Base-by-base conservation (phyloP, 345 rosid genomes). In the Physaria fendleri region DNA sequence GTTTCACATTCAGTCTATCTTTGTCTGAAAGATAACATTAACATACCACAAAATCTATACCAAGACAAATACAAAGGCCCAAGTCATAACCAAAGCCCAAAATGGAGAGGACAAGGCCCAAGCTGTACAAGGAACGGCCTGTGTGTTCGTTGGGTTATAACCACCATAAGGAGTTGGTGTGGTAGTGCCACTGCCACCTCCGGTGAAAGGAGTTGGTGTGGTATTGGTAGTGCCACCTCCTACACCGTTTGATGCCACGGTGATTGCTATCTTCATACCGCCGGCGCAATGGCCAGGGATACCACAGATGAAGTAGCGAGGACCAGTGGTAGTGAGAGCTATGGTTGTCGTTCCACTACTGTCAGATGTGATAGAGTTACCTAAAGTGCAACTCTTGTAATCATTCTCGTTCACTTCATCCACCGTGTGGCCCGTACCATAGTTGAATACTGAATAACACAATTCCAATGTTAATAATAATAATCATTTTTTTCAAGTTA, bases 221-320 rank as follows among this genome's bases (percentile, higher is more conserved):
- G 35, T 2, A 1, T 12, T 32, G 35, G 65, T 45, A 18, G 58
- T 40, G 33, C 69, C 45, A 24, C 53, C 59, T 1, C 32, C 38
- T 54, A 62, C 32, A 45, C 40, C 38, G 33, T 34, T 42, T 50
- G 57, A 49, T 2, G 62, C 73, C 20, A 79, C 85, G 9, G 62
- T 70, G 59, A 85, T 77, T 1, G 93, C 28, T 7, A 88, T 78
- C 75, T 88, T 88, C 96, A 84, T 85, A 67, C 95, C 92, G 20
- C 42, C 61, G 20, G 68, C 51, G 54, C 97, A 93, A 40, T 88
- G 97, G 20, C 99, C 85, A 5, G 50, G 24, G 3, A 58, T 75
- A 0, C 77, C 85, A 33, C 99, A 89, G 2, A 89, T 83, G 79
- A 80, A 93, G 77, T 85, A 84, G 56, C 72, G 95, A 16, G 89